Conservation (phyloP, 2,329 filamentous ascomycete species). For the Penicillium olsonii region DNA sequence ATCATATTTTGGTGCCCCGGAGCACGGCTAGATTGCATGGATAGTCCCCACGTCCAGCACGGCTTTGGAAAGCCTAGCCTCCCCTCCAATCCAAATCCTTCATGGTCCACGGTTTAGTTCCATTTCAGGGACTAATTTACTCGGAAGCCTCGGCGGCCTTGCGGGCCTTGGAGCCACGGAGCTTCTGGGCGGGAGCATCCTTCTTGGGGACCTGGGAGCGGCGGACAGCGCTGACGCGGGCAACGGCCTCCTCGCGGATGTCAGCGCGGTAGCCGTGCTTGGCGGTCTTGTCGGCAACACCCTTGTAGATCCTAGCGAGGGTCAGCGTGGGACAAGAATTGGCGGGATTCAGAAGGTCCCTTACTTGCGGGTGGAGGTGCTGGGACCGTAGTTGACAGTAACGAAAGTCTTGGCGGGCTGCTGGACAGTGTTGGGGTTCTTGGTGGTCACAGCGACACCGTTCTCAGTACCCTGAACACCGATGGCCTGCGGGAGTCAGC, state of each 20-base stretch:
- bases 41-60: slow-evolving; percentile 28
- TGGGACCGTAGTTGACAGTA: slow-evolving; percentile 68
- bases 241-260: slow-evolving; percentile 74
- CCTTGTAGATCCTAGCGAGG: slow-evolving; percentile 76
- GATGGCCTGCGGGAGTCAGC: slow-evolving; percentile 64
- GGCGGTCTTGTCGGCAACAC: slow-evolving; percentile 77
- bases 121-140: slow-evolving; percentile 27
- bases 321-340: not conserved
- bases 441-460: slow-evolving; percentile 78
- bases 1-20: slow-evolving; percentile 12
- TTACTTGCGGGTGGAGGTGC: slow-evolving; percentile 79
- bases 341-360: slow-evolving; percentile 29
- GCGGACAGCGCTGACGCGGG: slow-evolving; percentile 84
- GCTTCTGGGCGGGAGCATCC: slow-evolving; percentile 71
- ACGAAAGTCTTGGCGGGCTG: slow-evolving; percentile 69
- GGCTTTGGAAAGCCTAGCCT: slow-evolving; percentile 18
- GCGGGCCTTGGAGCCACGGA: slow-evolving; percentile 74
- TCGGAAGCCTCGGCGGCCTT: slow-evolving; percentile 58
- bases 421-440: slow-evolving; percentile 73
- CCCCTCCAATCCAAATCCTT: slow-evolving; percentile 2
- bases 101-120: slow-evolving; percentile 5
- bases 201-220: slow-evolving; percentile 77
- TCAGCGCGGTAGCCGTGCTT: slow-evolving; percentile 84
- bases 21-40: slow-evolving; percentile 36
- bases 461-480: slow-evolving; percentile 75